These are phyloP conservation scores for Phylloboletellus chloephorus DNA, from an alignment of 1,284 basidiomycete genomes.

Conservation along the genomic window DNA sequence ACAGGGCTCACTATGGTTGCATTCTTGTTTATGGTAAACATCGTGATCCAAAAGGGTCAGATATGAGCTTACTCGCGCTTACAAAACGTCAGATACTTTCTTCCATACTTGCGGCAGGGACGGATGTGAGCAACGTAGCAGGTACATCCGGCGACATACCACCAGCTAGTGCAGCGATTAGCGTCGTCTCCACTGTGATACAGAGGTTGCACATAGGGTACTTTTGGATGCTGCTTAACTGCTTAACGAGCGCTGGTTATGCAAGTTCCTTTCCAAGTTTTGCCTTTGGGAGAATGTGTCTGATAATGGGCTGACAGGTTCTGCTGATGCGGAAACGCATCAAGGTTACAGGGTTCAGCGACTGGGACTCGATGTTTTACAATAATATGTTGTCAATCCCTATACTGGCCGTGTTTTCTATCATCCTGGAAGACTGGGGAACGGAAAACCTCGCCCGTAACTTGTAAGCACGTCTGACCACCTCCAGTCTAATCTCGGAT, in stretches of 20 bases:
- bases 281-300: conserved; percentile 9
- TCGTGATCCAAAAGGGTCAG: neutral
- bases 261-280: conserved; percentile 44
- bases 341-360: conserved; percentile 96
- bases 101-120: conserved; percentile 93
- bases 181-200: conserved; percentile 46
- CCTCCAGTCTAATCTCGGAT: conserved; percentile 6
- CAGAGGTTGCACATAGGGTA: conserved; percentile 78
- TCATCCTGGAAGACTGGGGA: conserved; percentile 91
- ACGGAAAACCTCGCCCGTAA: conserved; percentile 72
- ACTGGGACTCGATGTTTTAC: conserved; percentile 99
- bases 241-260: conserved; percentile 86
- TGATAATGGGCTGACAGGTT: conserved; percentile 46
- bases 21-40: conserved; percentile 85
- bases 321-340: conserved; percentile 96
- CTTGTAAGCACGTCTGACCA: conserved; percentile 60
- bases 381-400: conserved; percentile 97
- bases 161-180: conserved; percentile 38
- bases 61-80: neutral
- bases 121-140: conserved; percentile 67
- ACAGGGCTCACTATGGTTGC: conserved; percentile 85
- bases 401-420: conserved; percentile 77
- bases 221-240: conserved; percentile 96
- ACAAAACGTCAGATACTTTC: conserved; percentile 67
- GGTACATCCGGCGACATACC: conserved; percentile 36